phyloP scores from a whole-genome alignment of 2,329 filamentous ascomycete genomes.

The Venturia pyrina region DNA sequence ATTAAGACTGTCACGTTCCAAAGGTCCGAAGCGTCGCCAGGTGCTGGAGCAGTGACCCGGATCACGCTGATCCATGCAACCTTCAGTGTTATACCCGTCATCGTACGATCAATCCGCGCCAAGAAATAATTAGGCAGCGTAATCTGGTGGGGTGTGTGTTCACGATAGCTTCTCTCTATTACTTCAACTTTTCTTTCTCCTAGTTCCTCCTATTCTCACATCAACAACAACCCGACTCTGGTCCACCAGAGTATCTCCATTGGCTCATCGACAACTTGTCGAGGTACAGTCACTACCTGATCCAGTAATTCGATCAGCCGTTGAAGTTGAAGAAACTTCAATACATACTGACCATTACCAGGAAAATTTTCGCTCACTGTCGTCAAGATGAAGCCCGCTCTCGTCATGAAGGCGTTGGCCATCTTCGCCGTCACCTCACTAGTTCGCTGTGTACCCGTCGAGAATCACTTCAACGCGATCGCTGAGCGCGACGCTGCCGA shows the following conservation, averaged over 20 bases:
- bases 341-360: background rate
- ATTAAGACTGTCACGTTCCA: too few species aligned
- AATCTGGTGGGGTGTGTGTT: background rate
- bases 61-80: background rate
- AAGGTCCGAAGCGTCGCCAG: background rate
- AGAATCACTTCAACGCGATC: background rate
- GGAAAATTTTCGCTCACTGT: background rate
- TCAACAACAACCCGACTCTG: background rate
- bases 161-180: background rate
- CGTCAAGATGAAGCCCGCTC: background rate
- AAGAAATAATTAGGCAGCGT: background rate
- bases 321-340: background rate
- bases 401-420: background rate
- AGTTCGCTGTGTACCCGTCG: background rate
- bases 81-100: background rate
- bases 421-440: background rate
- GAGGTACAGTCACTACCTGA: background rate
- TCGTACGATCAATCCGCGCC: background rate
- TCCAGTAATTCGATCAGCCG: background rate
- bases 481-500: background rate
- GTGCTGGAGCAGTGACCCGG: background rate
- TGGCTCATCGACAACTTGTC: background rate
- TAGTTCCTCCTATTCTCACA: background rate
- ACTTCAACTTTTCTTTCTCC: background rate
- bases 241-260: background rate